phyloP scores from a whole-genome alignment of 1,284 basidiomycete genomes.

The Coriolopsis trogii region DNA sequence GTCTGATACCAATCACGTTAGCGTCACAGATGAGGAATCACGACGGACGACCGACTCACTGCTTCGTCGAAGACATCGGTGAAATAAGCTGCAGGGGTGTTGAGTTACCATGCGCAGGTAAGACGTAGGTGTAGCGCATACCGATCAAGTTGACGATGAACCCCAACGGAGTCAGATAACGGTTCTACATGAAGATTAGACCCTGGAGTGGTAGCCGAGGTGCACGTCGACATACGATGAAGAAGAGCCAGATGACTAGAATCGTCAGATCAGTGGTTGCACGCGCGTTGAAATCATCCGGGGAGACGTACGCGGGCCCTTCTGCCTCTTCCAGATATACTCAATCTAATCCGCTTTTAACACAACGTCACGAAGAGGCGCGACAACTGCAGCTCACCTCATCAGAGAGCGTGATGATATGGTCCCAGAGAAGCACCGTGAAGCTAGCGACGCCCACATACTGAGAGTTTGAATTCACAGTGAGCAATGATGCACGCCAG shows the following conservation, averaged over 20 bases:
- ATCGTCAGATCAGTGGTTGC: background rate
- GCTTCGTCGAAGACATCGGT: background rate
- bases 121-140: slow-evolving; percentile 21
- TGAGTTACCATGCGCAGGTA: background rate
- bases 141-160: slow-evolving; percentile 53
- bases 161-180: slow-evolving; percentile 53
- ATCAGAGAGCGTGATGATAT: slow-evolving; percentile 50
- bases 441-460: slow-evolving; percentile 52
- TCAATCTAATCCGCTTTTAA: slow-evolving; percentile 31
- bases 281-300: slow-evolving; percentile 10
- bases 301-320: slow-evolving; percentile 45
- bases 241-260: slow-evolving; percentile 51
- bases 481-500: background rate
- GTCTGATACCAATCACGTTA: background rate
- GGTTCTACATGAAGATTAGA: slow-evolving; percentile 36
- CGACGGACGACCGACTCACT: background rate
- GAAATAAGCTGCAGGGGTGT: background rate
- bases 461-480: slow-evolving; percentile 32
- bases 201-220: background rate
- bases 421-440: slow-evolving; percentile 51
- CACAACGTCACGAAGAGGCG: background rate
- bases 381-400: slow-evolving; percentile 32
- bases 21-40: too few relatives aligned
- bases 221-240: slow-evolving; percentile 42
- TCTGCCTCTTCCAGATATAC: slow-evolving; percentile 47